Evolutionary conservation across 148 eudicot species (phyloP).

Genomic region (Pharnaceum exiguum): DNA sequence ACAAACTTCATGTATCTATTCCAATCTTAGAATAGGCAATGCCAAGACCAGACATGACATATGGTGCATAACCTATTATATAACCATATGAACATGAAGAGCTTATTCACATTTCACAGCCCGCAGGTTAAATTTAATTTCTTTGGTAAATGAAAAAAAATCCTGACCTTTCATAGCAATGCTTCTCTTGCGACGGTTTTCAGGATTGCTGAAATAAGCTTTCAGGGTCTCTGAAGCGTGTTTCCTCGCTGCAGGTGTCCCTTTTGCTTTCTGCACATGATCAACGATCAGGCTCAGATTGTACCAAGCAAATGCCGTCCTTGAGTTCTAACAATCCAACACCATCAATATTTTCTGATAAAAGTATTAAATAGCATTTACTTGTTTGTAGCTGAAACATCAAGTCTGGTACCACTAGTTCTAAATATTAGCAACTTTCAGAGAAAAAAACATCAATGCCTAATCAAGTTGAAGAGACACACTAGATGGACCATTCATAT

Average conservation of each 20-base stretch:
- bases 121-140: neutral
- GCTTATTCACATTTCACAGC: neutral
- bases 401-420: no score
- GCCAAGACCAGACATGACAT: no score
- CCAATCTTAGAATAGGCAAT: no score
- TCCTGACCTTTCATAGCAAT: constrained; percentile 75
- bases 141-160: neutral
- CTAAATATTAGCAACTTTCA: no score
- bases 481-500: no score
- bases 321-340: no score
- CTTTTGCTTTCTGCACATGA: constrained; percentile 57
- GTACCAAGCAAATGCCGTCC: neutral
- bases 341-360: neutral
- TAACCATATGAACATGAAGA: neutral
- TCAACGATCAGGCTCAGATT: neutral
- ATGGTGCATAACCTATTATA: no score
- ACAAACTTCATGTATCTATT: no score
- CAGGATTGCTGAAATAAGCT: constrained; percentile 75
- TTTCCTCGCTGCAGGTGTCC: constrained; percentile 69
- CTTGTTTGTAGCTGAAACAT: no score
- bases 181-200: constrained; percentile 87
- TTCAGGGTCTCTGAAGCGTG: constrained; percentile 85
- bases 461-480: no score
- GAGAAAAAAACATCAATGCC: no score
- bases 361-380: neutral